These are phyloP conservation scores for Pseudofabraea citricarpa DNA, from an alignment of 2,329 filamentous ascomycete species.

Conservation along the genomic window DNA sequence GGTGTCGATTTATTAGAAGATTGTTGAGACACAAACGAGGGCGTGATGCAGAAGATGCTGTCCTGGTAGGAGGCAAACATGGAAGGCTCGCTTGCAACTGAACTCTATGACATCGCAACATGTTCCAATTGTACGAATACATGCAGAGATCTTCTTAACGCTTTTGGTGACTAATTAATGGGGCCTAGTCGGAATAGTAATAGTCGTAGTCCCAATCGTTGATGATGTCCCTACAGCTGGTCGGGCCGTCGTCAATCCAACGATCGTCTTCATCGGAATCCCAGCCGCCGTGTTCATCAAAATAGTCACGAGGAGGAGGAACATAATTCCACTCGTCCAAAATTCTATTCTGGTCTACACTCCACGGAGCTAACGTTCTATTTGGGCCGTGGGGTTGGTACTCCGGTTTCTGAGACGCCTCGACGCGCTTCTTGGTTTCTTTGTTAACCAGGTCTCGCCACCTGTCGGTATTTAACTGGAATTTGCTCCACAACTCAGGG, in stretches of 20 bases:
- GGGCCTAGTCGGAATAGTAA: constrained; percentile 10
- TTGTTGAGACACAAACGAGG: no score
- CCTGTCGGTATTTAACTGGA: constrained; percentile 7
- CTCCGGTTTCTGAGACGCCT: constrained; percentile 16
- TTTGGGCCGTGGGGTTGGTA: constrained; percentile 18
- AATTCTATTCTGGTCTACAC: constrained; percentile 20
- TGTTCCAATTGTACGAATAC: no score
- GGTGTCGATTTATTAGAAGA: no score
- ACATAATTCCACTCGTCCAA: constrained; percentile 23
- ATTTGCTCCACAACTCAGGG: constrained; percentile 30
- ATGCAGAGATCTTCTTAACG: no score
- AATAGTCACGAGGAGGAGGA: constrained; percentile 13
- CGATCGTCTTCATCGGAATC: not conserved
- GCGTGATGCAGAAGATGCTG: no score
- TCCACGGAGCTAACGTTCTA: constrained; percentile 23
- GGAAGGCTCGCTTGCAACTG: no score
- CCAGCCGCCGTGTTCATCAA: constrained; percentile 4
- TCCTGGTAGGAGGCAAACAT: no score
- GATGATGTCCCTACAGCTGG: constrained; percentile 8
- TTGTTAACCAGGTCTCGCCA: constrained; percentile 13
- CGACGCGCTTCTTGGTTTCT: constrained; percentile 18
- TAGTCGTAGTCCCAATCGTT: constrained; percentile 8
- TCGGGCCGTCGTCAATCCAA: constrained; percentile 14
- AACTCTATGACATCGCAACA: no score
- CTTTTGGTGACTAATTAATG: constrained; percentile 6